phyloP scores from a whole-genome alignment of 2,329 filamentous ascomycete species.

The Fusarium illudens region DNA sequence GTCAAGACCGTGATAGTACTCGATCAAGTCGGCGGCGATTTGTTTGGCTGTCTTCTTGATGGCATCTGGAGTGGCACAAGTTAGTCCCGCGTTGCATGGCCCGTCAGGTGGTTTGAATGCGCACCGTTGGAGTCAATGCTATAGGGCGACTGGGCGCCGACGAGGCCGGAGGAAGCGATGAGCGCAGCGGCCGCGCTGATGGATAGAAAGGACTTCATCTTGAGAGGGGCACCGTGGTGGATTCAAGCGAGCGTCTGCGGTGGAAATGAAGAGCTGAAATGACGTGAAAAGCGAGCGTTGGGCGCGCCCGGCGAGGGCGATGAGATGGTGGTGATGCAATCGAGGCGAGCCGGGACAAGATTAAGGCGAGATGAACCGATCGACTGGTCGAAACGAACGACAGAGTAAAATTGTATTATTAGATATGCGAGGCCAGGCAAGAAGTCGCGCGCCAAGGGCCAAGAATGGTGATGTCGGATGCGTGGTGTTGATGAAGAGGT shows the following conservation, averaged over 20 bases:
- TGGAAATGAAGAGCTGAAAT: constrained; percentile 1
- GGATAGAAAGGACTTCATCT: constrained; percentile 36
- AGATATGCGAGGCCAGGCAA: background rate
- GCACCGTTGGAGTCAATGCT: constrained; percentile 39
- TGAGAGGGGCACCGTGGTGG: background rate
- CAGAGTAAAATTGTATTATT: constrained; percentile 4
- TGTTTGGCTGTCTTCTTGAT: constrained; percentile 52
- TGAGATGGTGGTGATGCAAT: background rate
- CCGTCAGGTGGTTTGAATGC: background rate
- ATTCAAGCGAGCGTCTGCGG: constrained; percentile 16
- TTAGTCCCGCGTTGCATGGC: constrained; percentile 20
- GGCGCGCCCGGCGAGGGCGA: constrained; percentile 28
- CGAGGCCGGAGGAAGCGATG: constrained; percentile 32
- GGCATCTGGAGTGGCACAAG: constrained; percentile 38
- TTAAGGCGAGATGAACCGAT: constrained; percentile 4
- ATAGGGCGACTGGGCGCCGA: constrained; percentile 37
- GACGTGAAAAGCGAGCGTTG: constrained; percentile 18
- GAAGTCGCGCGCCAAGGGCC: background rate
- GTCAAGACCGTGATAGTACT: constrained; percentile 57
- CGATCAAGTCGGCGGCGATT: constrained; percentile 55
- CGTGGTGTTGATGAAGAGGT: constrained; percentile 37
- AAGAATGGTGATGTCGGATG: constrained; percentile 18
- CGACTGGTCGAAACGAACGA: constrained; percentile 6
- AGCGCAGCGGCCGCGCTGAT: constrained; percentile 34
- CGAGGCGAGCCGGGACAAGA: background rate